Percentiles rank a stretch among this genome's conserved stretches.
Evolutionary conservation across 1,284 basidiomycete species (phyloP).

Genomic region (Thecaphora thlaspeos): DNA sequence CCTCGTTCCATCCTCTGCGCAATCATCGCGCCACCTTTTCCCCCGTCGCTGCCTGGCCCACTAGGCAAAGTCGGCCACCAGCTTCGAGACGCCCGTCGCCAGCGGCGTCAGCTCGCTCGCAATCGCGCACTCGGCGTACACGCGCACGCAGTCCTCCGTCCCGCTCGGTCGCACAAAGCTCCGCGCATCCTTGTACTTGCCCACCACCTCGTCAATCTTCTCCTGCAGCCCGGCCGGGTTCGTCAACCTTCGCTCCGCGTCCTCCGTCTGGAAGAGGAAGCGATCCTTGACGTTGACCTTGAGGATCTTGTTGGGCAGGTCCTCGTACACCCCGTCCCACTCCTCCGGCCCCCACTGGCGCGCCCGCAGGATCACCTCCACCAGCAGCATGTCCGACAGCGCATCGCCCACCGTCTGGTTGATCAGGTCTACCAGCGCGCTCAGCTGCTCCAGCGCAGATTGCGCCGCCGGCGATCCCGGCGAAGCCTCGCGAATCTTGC

Average conservation of each 20-base stretch:
- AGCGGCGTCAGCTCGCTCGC: slow-evolving; percentile 69
- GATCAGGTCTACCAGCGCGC: slow-evolving; percentile 75
- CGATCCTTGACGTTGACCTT: slow-evolving; percentile 89
- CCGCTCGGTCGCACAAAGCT: slow-evolving; percentile 95
- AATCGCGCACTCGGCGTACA: slow-evolving; percentile 88
- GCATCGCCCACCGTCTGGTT: slow-evolving; percentile 99
- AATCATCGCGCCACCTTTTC: too few species aligned
- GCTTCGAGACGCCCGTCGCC: slow-evolving; percentile 43
- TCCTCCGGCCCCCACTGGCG: slow-evolving; percentile 63
- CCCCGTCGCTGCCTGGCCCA: too few species aligned
- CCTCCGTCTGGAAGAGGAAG: slow-evolving; percentile 81
- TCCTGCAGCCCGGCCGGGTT: slow-evolving; percentile 77
- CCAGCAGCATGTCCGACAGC: slow-evolving; percentile 90
- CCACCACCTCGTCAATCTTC: slow-evolving; percentile 81
- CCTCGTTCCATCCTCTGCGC: slow-evolving; percentile 11
- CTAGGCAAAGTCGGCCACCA: slow-evolving; percentile 35
- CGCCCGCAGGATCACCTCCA: slow-evolving; percentile 86
- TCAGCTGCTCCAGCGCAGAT: slow-evolving; percentile 62
- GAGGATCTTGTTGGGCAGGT: slow-evolving; percentile 93
- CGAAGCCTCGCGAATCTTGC: slow-evolving; percentile 65
- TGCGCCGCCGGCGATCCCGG: slow-evolving; percentile 75
- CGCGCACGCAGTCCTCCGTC: slow-evolving; percentile 95
- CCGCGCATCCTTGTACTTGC: slow-evolving; percentile 78
- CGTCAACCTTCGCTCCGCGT: slow-evolving; percentile 86
- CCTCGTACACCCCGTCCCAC: slow-evolving; percentile 92